Evolutionary conservation across 305 asterid genomes (phyloP).

Genomic region (Euphrasia arctica): DNA sequence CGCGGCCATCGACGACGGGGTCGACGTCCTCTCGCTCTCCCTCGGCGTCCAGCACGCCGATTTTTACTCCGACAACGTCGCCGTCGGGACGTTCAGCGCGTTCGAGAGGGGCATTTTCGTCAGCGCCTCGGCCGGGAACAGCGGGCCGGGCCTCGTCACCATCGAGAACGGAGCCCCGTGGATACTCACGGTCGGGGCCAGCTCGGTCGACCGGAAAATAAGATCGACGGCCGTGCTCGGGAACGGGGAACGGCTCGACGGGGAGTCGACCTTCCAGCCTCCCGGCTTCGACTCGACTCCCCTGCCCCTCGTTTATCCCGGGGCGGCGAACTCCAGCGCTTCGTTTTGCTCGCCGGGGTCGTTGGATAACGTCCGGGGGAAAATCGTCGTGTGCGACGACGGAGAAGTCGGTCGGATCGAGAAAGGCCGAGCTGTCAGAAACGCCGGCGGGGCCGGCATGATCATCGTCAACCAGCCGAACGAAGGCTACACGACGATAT

Average conservation of each 20-base stretch:
- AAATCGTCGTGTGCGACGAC: slow-evolving; percentile 33
- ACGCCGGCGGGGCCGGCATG: slow-evolving; percentile 45
- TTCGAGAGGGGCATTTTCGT: slow-evolving; percentile 49
- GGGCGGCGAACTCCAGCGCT: slow-evolving; percentile 5
- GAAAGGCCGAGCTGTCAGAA: slow-evolving; percentile 27
- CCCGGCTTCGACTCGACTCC: slow-evolving; percentile 25
- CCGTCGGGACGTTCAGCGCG: slow-evolving; percentile 46
- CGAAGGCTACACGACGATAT: slow-evolving; percentile 24
- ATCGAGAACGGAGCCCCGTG: slow-evolving; percentile 55
- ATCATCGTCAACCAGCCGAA: slow-evolving; percentile 26
- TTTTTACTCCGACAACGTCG: slow-evolving; percentile 30
- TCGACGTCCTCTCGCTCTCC: slow-evolving; percentile 50
- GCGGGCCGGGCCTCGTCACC: slow-evolving; percentile 26
- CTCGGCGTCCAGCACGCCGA: slow-evolving; percentile 14
- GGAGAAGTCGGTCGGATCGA: neutral
- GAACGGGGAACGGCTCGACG: slow-evolving; percentile 33
- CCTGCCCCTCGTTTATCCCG: slow-evolving; percentile 1
- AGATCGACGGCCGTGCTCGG: slow-evolving; percentile 47
- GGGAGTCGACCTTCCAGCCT: slow-evolving; percentile 52
- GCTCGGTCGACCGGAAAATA: slow-evolving; percentile 38
- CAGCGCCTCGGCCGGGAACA: slow-evolving; percentile 47
- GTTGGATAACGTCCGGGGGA: slow-evolving; percentile 26
- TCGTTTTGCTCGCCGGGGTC: slow-evolving; percentile 21
- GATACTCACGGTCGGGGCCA: slow-evolving; percentile 66
- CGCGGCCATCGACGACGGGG: slow-evolving; percentile 49